Evolutionary conservation across 2,329 filamentous ascomycete genomes (phyloP).

Genomic region (Neofusicoccum parvum): DNA sequence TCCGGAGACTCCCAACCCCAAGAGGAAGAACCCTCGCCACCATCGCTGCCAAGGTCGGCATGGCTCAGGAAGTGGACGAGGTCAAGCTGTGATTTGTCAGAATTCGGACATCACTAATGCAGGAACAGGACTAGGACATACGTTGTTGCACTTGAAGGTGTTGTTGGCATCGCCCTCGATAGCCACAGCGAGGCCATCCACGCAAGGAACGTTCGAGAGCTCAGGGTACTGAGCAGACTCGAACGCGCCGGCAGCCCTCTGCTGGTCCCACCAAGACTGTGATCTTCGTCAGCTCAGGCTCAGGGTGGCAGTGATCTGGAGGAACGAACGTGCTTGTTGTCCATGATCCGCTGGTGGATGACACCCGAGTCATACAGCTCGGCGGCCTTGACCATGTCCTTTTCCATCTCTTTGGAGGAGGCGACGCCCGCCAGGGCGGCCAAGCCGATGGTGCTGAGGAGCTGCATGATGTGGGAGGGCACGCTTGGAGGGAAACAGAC

Average conservation of each 20-base stretch:
- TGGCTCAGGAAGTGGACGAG: conserved; percentile 60
- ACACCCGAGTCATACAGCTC: conserved; percentile 44
- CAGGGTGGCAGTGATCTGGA: neutral
- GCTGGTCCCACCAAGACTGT: conserved; percentile 42
- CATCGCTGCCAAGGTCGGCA: conserved; percentile 53
- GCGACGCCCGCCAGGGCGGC: conserved; percentile 34
- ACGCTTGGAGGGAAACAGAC: neutral
- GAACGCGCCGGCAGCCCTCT: conserved; percentile 36
- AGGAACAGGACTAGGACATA: conserved; percentile 23
- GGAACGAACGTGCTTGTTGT: conserved; percentile 32
- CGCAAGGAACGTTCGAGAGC: conserved; percentile 37
- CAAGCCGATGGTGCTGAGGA: conserved; percentile 23
- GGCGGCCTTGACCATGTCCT: conserved; percentile 37
- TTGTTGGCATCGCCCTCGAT: conserved; percentile 36
- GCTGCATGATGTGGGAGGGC: conserved; percentile 14
- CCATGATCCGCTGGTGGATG: conserved; percentile 39
- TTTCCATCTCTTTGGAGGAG: conserved; percentile 35
- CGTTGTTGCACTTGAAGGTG: conserved; percentile 43
- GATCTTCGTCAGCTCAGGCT: conserved; percentile 28
- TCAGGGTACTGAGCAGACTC: conserved; percentile 38
- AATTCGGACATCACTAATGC: neutral
- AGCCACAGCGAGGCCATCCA: conserved; percentile 42
- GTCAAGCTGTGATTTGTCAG: conserved; percentile 44
- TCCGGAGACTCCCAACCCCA: conserved; percentile 59
- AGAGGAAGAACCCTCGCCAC: conserved; percentile 48